Evolutionary conservation across 345 rosid genomes (phyloP).

Genomic region (Sonneratia alba): DNA sequence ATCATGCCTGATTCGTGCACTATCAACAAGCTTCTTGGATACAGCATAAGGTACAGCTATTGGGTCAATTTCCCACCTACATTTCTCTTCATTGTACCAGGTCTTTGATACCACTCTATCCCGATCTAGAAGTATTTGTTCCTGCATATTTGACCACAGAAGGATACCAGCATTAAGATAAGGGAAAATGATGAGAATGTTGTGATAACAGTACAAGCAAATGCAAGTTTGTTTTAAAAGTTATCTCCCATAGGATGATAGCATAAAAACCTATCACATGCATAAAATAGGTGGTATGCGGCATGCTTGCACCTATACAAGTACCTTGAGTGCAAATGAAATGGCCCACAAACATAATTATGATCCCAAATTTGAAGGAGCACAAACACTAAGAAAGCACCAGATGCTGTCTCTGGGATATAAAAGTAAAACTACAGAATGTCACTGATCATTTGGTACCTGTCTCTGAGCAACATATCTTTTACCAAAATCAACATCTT

Average conservation of each 20-base stretch:
- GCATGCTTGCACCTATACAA: background rate
- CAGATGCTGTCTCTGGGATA: background rate
- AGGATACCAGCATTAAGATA: background rate
- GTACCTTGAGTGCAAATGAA: background rate
- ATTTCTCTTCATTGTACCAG: conserved; percentile 72
- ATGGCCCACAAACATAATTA: background rate
- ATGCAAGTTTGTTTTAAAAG: background rate
- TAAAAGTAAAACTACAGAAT: background rate
- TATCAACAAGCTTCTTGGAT: conserved; percentile 64
- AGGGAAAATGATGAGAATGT: background rate
- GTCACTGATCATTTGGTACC: conserved; percentile 23
- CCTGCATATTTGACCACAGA: conserved; percentile 32
- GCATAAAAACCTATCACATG: background rate
- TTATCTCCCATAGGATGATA: background rate
- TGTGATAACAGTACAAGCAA: background rate
- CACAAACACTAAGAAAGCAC: background rate
- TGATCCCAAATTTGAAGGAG: conserved; percentile 1
- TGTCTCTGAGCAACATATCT: conserved; percentile 61
- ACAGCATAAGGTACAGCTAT: conserved; percentile 83
- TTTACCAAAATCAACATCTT: conserved; percentile 74
- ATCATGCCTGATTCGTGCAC: conserved; percentile 86
- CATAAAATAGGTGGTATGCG: background rate
- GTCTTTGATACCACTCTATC: conserved; percentile 84
- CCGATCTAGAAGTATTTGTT: conserved; percentile 71
- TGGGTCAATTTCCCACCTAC: conserved; percentile 86